Evolutionary conservation across 2,329 filamentous ascomycete species (phyloP), one percentile per base, ranked within the genome.

Genomic region (Chrysoporthe cubensis): DNA sequence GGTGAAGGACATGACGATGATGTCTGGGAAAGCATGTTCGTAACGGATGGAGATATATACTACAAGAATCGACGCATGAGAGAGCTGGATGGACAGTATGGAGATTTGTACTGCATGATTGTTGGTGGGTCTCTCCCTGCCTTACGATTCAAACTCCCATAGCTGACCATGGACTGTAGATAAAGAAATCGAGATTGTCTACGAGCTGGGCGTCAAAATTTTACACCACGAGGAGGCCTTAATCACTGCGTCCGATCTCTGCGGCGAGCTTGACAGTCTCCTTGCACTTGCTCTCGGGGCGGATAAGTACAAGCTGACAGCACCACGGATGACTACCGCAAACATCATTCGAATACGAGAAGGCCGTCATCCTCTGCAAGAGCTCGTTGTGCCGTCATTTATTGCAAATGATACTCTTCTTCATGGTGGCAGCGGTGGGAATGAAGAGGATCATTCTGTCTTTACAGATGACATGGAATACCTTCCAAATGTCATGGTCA

Each of bases 301-400:
- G 13, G 85, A 84, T 61, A 88, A 89, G 66, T 93, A 97, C 76
- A 88, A 88, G 9, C 89, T 96, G 77, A 82, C 80, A 40, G 83
- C 86, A 52, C 96, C 96, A 2, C 81, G 80, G 11, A 88, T 99
- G 78, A 92, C 89, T 0, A 77, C 82, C 16, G 82, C 87, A 21
- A 97, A 94, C 73, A 75, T 91, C 8, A 84, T 98, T 68, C 80
- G 85, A 4, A 94, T 99, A 65, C 82, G 86, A 73, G 88, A 85
- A n/a, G 96, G 96, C 3, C 88, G 94, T 0, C 95, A 98, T 78
- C 88, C 93, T 6, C 82, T 99, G 1, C 94, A 97, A 77, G 94
- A 98, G 75, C 84, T 94, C 14, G 90, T 91, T 0, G 91, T 96
- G 0, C 83, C 92, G 0, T 88, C 89, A 0, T 98, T 93, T 75